Evolutionary conservation across 345 rosid species (phyloP).

Genomic region (Camelina neglecta): DNA sequence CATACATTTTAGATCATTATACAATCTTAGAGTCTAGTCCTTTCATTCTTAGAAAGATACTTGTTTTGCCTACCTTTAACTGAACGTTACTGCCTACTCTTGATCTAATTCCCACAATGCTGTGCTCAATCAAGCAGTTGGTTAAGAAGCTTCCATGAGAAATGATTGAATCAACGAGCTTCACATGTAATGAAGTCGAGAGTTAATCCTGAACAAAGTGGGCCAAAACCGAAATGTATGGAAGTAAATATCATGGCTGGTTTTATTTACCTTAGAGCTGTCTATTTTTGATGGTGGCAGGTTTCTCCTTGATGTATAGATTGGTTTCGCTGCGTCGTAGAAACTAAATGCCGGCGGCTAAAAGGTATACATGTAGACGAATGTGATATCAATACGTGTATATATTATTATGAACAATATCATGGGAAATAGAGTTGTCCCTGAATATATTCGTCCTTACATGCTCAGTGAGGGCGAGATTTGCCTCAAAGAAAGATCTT

Average conservation of each 20-base stretch:
- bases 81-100: slow-evolving; percentile 75
- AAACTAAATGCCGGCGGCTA: slow-evolving; percentile 94
- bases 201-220: slow-evolving; percentile 22
- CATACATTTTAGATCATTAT: slow-evolving; percentile 30
- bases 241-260: not conserved
- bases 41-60: slow-evolving; percentile 11
- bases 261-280: slow-evolving; percentile 63
- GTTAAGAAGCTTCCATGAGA: slow-evolving; percentile 92
- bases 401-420: slow-evolving; percentile 1
- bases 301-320: slow-evolving; percentile 93
- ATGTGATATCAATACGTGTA: slow-evolving; percentile 8
- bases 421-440: slow-evolving; percentile 17
- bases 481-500: slow-evolving; percentile 94
- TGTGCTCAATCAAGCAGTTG: slow-evolving; percentile 77
- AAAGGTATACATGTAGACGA: slow-evolving; percentile 37
- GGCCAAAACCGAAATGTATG: slow-evolving; percentile 1
- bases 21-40: not conserved
- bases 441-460: slow-evolving; percentile 51
- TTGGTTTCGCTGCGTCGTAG: slow-evolving; percentile 89
- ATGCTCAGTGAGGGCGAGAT: slow-evolving; percentile 91
- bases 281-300: slow-evolving; percentile 85
- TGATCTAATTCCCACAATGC: slow-evolving; percentile 91
- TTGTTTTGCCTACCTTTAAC: slow-evolving; percentile 60
- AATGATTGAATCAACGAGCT: slow-evolving; percentile 83
- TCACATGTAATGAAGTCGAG: slow-evolving; percentile 31